Percentiles rank a stretch among this genome's conserved stretches.
Evolutionary conservation across 768 basidiomycete genomes (phyloP).

Genomic region (Boletus bicolor): DNA sequence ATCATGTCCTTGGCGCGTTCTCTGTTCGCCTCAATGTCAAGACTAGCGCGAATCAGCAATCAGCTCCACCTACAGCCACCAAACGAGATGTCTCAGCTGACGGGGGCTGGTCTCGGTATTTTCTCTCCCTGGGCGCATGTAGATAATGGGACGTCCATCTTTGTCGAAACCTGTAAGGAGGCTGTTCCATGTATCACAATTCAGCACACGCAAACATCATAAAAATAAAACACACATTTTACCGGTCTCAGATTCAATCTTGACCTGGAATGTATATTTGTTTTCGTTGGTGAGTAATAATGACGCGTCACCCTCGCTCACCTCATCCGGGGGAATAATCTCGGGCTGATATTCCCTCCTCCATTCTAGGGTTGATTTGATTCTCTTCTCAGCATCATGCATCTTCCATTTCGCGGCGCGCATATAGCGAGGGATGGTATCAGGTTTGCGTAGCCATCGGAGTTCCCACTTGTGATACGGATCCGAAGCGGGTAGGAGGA

Average conservation of each 20-base stretch:
- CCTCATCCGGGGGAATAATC: conserved; percentile 75
- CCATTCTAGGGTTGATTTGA: conserved; percentile 81
- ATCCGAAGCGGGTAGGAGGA: conserved; percentile 63
- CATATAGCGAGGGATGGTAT: conserved; percentile 70
- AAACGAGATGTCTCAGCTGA: conserved; percentile 83
- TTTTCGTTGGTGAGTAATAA: neutral
- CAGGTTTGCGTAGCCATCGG: conserved; percentile 68
- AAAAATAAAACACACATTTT: conserved; percentile 63
- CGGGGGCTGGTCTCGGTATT: conserved; percentile 76
- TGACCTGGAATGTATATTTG: conserved; percentile 39
- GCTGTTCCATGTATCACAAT: conserved; percentile 35
- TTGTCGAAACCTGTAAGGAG: conserved; percentile 82
- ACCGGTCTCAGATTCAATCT: conserved; percentile 77
- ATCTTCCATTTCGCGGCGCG: conserved; percentile 84
- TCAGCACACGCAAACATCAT: neutral
- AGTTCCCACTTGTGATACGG: conserved; percentile 75
- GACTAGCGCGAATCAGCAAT: neutral
- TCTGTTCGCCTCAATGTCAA: conserved; percentile 36
- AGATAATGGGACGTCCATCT: conserved; percentile 83
- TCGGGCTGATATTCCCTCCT: conserved; percentile 83
- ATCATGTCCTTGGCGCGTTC: conserved; percentile 88
- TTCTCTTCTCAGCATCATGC: conserved; percentile 71
- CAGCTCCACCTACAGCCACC: conserved; percentile 63
- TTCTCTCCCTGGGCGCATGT: conserved; percentile 85
- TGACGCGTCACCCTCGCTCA: conserved; percentile 20